Percentiles rank a stretch among this genome's conserved stretches.
Evolutionary conservation across 2,329 filamentous ascomycete species (phyloP).

Genomic region (Colletotrichum liaoningense): DNA sequence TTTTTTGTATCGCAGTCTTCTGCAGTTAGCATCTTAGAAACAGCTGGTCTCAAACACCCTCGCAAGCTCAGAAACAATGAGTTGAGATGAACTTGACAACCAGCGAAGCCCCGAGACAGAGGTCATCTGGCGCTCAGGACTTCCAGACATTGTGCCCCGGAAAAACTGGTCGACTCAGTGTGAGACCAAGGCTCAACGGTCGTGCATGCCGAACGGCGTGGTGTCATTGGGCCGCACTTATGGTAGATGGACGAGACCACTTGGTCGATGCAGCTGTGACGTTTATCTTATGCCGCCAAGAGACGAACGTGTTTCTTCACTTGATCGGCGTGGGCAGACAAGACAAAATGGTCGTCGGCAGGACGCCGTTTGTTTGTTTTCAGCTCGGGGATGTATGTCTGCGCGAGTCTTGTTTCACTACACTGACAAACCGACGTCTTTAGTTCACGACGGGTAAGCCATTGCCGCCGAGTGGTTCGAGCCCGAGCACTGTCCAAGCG

Average conservation of each 20-base stretch:
- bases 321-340: background rate
- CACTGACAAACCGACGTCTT: too few species aligned
- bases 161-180: background rate
- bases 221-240: background rate
- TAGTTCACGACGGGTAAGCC: background rate
- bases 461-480: slow-evolving; percentile 1
- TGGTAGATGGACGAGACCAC: background rate
- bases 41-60: background rate
- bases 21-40: background rate
- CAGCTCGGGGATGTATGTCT: slow-evolving; percentile 1
- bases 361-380: background rate
- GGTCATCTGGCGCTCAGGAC: background rate
- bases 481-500: slow-evolving; percentile 28
- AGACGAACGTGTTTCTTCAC: slow-evolving; percentile 7
- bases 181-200: background rate
- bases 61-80: background rate
- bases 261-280: background rate
- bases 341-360: background rate
- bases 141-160: background rate
- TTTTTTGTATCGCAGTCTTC: background rate
- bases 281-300: background rate
- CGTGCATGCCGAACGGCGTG: background rate
- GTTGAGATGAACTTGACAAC: background rate
- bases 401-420: background rate
- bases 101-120: background rate